Evolutionary conservation across 441 rosid species (phyloP).

Genomic region (Adansonia madagascariensis): DNA sequence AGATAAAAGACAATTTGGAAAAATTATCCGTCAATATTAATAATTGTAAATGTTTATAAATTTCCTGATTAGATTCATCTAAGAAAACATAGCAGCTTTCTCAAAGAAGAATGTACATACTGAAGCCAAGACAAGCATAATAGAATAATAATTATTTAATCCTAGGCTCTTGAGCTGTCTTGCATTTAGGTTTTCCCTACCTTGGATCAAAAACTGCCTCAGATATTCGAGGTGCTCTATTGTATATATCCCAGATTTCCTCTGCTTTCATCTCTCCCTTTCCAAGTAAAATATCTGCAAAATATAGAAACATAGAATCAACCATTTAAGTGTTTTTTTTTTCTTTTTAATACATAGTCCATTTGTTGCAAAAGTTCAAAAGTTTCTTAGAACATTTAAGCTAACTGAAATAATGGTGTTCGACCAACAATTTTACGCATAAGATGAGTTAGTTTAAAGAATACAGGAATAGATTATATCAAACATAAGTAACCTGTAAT

Average conservation of each 20-base stretch:
- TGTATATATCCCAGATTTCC: slow-evolving; percentile 84
- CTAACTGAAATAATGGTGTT: neutral
- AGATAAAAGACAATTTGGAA: neutral
- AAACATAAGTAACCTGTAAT: slow-evolving; percentile 65
- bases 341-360: neutral
- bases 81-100: slow-evolving; percentile 13
- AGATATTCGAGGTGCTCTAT: slow-evolving; percentile 69
- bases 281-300: slow-evolving; percentile 83
- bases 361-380: neutral
- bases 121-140: neutral
- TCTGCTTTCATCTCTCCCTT: slow-evolving; percentile 78
- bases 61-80: slow-evolving; percentile 13
- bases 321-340: neutral
- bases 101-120: neutral
- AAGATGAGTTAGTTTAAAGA: neutral
- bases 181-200: neutral
- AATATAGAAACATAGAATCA: slow-evolving; percentile 19
- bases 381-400: slow-evolving; percentile 11
- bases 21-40: neutral
- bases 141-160: slow-evolving; percentile 8
- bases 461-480: neutral
- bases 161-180: neutral
- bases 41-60: slow-evolving; percentile 14
- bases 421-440: neutral
- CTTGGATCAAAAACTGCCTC: slow-evolving; percentile 53